Evolutionary conservation across 805 yeast species (phyloP), one percentile per base, ranked within the genome.

Genomic region (Jamesozyma spencerorum): DNA sequence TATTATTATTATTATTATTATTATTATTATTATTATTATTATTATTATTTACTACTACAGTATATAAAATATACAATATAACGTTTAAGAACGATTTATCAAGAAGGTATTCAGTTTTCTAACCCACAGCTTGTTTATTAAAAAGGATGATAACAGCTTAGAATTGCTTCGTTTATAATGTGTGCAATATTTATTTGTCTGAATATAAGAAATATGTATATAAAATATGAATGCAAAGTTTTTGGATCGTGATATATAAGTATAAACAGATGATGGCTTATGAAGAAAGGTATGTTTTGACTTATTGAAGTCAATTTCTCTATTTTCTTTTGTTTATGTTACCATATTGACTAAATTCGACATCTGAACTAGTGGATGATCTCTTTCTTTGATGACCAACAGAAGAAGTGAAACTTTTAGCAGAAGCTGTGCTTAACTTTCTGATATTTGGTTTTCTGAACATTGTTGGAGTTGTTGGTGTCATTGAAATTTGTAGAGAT

Each of bases 361-460:
- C 43, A 14, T 55, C 60, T 54, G 49, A 49, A 15, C 43, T 37
- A 4, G 60, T 47, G 10, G 58, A 50, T 20, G 55, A 48, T 41
- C 60, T 50, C 39, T 55, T 56, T 32, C 45, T 42, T 33, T 55
- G 57, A 32, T 45, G 41, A 29, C 41, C 37, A 20, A 47, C 27
- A 37, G 41, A 47, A 8, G 44, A 4, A 37, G 22, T 17, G 19
- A 5, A 12, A 20, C n/a, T 13, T 17, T n/a, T 15, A 18, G 12
- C 29, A 13, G 34, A 27, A 7, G 35, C 14, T 1, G 31, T 18
- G 19, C 35, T 34, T 14, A 20, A 19, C 29, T 29, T 39, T 18
- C 29, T 30, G 14, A 29, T 28, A 22, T 26, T 30, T 32, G 43
- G 17, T 20, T 24, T 37, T 29, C 30, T 34, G 3, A 41, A 39